Evolutionary conservation across 1,139 yeast genomes (phyloP).

Genomic region (Hyphopichia khmerensis): DNA sequence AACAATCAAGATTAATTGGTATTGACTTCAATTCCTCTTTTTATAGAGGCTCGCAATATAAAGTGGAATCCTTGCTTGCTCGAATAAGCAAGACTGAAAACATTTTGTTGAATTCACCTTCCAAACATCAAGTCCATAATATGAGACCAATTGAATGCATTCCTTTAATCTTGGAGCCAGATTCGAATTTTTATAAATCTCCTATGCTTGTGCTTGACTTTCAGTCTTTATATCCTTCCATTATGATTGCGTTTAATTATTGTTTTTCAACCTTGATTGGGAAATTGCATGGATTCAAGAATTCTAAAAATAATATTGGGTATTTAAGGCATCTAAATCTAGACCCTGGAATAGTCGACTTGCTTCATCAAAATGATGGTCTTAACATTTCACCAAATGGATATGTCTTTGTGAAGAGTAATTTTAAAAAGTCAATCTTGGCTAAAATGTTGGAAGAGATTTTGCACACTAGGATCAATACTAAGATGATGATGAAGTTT

Average conservation of each 20-base stretch:
- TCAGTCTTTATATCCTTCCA: constrained; percentile 90
- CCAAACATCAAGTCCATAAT: constrained; percentile 74
- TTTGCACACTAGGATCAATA: constrained; percentile 73
- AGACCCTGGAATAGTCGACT: constrained; percentile 56
- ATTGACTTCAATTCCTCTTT: constrained; percentile 86
- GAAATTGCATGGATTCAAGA: constrained; percentile 52
- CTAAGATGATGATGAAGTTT: constrained; percentile 69
- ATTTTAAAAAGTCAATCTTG: constrained; percentile 66
- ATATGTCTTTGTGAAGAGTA: constrained; percentile 64
- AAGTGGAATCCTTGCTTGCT: constrained; percentile 80
- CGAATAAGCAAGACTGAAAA: constrained; percentile 78
- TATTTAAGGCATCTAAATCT: constrained; percentile 44
- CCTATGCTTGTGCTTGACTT: constrained; percentile 90
- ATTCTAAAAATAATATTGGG: constrained; percentile 36
- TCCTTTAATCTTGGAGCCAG: constrained; percentile 92
- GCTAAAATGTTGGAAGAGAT: constrained; percentile 86
- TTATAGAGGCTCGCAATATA: constrained; percentile 89
- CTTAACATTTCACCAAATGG: constrained; percentile 85
- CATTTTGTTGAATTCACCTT: constrained; percentile 72
- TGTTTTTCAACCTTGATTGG: constrained; percentile 90
- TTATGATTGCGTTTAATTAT: constrained; percentile 87
- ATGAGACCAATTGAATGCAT: constrained; percentile 87
- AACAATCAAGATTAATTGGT: constrained; percentile 83
- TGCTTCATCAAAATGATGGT: constrained; percentile 48
- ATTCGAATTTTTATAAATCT: constrained; percentile 77